Conservation (phyloP, 306 rosid species). For the Urtica urens region DNA sequence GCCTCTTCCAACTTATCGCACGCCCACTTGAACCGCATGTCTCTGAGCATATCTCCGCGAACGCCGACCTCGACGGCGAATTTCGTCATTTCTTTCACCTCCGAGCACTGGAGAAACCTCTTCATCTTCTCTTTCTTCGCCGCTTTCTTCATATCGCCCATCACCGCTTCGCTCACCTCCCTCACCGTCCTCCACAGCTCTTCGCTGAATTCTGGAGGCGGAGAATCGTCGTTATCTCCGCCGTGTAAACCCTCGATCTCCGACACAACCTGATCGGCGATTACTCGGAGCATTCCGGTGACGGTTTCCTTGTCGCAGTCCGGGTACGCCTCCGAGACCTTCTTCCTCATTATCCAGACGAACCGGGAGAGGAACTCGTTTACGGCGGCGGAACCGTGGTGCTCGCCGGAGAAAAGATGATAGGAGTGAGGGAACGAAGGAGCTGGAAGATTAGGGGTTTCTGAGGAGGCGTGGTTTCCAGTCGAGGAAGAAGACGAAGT, state of each 20-base stretch:
- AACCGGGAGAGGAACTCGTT: constrained; percentile 71
- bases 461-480: too few relatives aligned
- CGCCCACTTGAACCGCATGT: constrained; percentile 91
- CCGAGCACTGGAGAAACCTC: constrained; percentile 54
- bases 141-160: constrained; percentile 72
- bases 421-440: constrained; percentile 5
- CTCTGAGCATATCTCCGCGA: constrained; percentile 73
- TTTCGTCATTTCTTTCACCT: constrained; percentile 78
- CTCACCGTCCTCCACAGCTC: constrained; percentile 87
- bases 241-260: constrained; percentile 64
- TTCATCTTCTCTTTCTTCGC: constrained; percentile 71
- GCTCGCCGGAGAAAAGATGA: constrained; percentile 12
- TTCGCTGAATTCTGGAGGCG: constrained; percentile 56
- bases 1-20: constrained; percentile 77
- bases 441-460: too few relatives aligned
- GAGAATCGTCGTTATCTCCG: constrained; percentile 14
- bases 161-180: constrained; percentile 74
- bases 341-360: constrained; percentile 63
- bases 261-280: constrained; percentile 45
- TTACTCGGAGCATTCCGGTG: constrained; percentile 49
- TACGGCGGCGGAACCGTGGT: constrained; percentile 38
- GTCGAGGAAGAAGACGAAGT: constrained; percentile 9
- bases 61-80: constrained; percentile 84
- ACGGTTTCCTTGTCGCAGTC: constrained; percentile 45
- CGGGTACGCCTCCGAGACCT: constrained; percentile 32